A percentile compares a stretch with the other conserved stretches of the same genome.
These are phyloP conservation scores for Cladosporium sp. DNA, from an alignment of 2,329 filamentous ascomycete species.

Conservation along the genomic window DNA sequence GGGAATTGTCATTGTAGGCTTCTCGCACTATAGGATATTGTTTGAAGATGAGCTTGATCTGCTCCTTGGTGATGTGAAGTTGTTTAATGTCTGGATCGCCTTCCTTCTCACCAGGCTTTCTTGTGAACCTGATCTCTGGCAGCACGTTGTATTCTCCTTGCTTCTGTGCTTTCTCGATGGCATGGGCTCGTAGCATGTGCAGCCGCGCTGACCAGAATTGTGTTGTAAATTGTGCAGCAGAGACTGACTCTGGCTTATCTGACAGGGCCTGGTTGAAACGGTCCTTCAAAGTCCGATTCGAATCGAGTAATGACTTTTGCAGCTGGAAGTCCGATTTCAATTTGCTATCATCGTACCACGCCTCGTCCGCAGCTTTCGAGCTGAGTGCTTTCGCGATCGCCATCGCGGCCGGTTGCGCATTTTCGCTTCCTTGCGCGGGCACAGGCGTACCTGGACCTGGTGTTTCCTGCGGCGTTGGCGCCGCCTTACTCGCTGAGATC, in stretches of 20 bases:
- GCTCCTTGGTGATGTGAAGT: conserved; percentile 81
- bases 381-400: conserved; percentile 67
- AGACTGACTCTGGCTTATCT: conserved; percentile 78
- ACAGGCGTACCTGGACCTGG: conserved; percentile 21
- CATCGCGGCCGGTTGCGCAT: conserved; percentile 59
- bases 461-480: conserved; percentile 17
- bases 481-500: conserved; percentile 63
- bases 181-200: conserved; percentile 79
- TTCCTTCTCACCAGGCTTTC: conserved; percentile 32
- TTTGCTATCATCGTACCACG: conserved; percentile 74
- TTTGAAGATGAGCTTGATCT: conserved; percentile 85
- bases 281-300: conserved; percentile 64
- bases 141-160: conserved; percentile 91
- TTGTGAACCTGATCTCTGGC: conserved; percentile 66
- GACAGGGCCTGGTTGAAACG: conserved; percentile 81
- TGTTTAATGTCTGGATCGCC: conserved; percentile 64
- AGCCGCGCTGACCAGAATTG: conserved; percentile 94
- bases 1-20: conserved; percentile 86
- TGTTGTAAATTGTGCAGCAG: conserved; percentile 71
- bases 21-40: conserved; percentile 87
- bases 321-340: conserved; percentile 73
- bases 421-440: conserved; percentile 15
- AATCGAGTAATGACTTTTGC: conserved; percentile 81
- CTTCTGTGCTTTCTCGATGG: conserved; percentile 79
- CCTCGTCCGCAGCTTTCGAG: conserved; percentile 43